Evolutionary conservation across 768 basidiomycete species (phyloP).

Genomic region (Termitomyces heimii): DNA sequence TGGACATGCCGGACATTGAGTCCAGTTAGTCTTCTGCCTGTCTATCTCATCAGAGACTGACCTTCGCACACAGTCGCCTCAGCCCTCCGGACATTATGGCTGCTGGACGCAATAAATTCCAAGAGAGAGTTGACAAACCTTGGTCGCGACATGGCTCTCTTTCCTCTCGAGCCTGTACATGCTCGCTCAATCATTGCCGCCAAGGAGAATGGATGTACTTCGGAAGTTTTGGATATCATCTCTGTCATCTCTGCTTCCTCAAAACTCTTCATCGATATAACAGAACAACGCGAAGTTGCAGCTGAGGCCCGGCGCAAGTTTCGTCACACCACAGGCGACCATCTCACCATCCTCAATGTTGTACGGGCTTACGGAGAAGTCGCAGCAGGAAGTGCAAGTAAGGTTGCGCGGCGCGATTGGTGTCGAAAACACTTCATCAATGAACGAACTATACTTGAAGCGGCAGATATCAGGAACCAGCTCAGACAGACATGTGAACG

Average conservation of each 20-base stretch:
- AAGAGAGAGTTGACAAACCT: conserved; percentile 59
- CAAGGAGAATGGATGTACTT: conserved; percentile 61
- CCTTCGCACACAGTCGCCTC: conserved; percentile 39
- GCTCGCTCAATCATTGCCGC: conserved; percentile 81
- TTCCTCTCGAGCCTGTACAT: conserved; percentile 86
- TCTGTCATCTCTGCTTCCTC: conserved; percentile 79
- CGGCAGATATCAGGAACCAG: conserved; percentile 76
- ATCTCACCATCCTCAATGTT: conserved; percentile 85
- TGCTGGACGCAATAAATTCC: conserved; percentile 74
- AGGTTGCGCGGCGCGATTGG: conserved; percentile 60
- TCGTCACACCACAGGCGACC: conserved; percentile 81
- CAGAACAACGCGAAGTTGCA: conserved; percentile 69
- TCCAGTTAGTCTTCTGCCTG: conserved; percentile 50
- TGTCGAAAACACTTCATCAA: conserved; percentile 82
- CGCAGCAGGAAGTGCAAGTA: conserved; percentile 34
- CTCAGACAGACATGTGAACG: conserved; percentile 59
- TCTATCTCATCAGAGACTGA: background rate
- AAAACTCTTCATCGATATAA: conserved; percentile 73
- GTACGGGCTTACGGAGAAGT: conserved; percentile 76
- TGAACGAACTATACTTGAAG: conserved; percentile 73
- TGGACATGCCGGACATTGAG: conserved; percentile 79
- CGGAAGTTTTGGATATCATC: conserved; percentile 80
- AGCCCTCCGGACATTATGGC: conserved; percentile 66
- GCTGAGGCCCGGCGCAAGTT: conserved; percentile 73
- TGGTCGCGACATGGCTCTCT: conserved; percentile 82